phyloP scores from a whole-genome alignment of 1,139 yeast genomes.

The Nakaseomyces delphensis region DNA sequence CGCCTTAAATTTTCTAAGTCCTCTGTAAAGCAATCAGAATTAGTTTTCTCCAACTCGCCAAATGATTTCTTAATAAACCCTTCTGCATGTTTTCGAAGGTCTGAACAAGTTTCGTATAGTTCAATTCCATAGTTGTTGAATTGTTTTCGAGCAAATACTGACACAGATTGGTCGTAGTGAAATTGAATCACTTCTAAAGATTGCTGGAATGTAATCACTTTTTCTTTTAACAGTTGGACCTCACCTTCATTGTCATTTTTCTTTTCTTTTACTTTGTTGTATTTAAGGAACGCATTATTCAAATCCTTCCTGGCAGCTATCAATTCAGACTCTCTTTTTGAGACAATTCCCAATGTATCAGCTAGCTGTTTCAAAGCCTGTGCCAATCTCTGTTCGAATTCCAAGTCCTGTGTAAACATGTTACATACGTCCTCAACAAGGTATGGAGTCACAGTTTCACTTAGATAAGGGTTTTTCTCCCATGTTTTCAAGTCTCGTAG shows the following conservation, averaged over 20 bases:
- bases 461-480: conserved; percentile 19
- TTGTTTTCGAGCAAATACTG: conserved; percentile 20
- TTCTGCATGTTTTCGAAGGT: conserved; percentile 19
- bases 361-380: conserved; percentile 16
- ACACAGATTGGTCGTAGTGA: conserved; percentile 21
- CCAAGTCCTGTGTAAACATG: conserved; percentile 21
- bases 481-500: conserved; percentile 20
- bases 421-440: conserved; percentile 20
- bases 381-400: conserved; percentile 19
- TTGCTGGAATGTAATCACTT: conserved; percentile 18
- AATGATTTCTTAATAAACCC: conserved; percentile 19
- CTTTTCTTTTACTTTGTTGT: conserved; percentile 16
- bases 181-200: conserved; percentile 17
- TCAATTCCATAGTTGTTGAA: conserved; percentile 22
- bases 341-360: conserved; percentile 19
- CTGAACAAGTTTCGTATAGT: conserved; percentile 20
- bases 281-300: conserved; percentile 16
- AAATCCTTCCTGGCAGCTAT: conserved; percentile 19
- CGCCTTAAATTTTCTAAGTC: conserved; percentile 23
- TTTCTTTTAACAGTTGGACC: conserved; percentile 20
- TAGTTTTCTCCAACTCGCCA: conserved; percentile 15
- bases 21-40: conserved; percentile 15
- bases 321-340: conserved; percentile 23
- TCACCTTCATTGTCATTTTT: conserved; percentile 24
- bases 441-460: conserved; percentile 16